Conservation (phyloP, 169 alveolate species). For the Toxoplasma gondii region DNA sequence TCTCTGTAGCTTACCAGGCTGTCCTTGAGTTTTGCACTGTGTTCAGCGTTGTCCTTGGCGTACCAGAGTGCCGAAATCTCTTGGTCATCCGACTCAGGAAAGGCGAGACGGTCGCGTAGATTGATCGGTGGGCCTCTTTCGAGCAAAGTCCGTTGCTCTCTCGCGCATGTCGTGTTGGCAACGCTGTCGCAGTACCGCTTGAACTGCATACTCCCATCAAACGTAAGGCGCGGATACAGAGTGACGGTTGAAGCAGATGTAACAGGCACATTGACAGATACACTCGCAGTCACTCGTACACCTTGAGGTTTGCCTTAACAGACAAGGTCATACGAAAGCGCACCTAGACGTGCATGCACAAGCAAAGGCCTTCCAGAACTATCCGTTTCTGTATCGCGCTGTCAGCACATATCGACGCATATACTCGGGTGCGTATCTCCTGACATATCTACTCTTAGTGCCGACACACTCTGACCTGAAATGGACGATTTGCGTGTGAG, state of each 20-base stretch:
- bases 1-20: conserved; percentile 72
- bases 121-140: conserved; percentile 83
- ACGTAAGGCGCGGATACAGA: no score
- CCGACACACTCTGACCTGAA: no score
- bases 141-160: conserved; percentile 78
- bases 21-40: conserved; percentile 80
- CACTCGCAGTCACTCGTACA: neutral
- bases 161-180: conserved; percentile 77
- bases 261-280: neutral
- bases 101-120: conserved; percentile 79
- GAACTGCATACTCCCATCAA: conserved; percentile 69
- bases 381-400: no score
- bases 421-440: neutral
- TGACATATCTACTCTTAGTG: neutral
- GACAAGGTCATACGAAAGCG: no score
- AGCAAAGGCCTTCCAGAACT: no score
- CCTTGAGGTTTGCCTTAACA: neutral
- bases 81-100: conserved; percentile 78
- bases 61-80: conserved; percentile 80
- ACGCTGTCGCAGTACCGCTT: conserved; percentile 78
- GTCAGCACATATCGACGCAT: neutral
- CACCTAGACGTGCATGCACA: no score
- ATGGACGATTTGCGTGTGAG: neutral
- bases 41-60: conserved; percentile 65
- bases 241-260: neutral